phyloP scores from a whole-genome alignment of 306 rosid genomes.

The Elaeagnus macrophylla region DNA sequence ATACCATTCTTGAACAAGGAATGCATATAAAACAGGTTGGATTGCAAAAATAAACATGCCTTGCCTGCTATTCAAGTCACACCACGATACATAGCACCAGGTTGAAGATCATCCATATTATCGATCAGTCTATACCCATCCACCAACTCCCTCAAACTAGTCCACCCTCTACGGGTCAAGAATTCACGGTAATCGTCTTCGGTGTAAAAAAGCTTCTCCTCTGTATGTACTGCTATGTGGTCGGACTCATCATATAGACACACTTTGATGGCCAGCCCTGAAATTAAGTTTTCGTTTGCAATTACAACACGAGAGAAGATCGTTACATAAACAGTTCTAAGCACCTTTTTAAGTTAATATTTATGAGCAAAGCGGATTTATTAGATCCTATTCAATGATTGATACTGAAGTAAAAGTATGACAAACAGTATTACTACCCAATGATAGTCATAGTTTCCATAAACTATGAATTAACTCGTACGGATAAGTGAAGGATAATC shows the following conservation, averaged over 20 bases:
- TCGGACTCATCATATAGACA: slow-evolving; percentile 79
- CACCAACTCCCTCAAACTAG: slow-evolving; percentile 66
- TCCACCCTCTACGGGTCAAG: slow-evolving; percentile 71
- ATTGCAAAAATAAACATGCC: not conserved
- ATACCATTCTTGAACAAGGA: not conserved
- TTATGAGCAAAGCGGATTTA: too few species aligned
- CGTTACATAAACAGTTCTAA: not conserved
- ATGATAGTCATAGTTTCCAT: too few species aligned
- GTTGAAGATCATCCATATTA: slow-evolving; percentile 85
- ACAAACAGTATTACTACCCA: too few species aligned
- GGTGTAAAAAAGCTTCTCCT: slow-evolving; percentile 70
- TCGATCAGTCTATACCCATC: slow-evolving; percentile 75
- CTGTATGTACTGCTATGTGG: slow-evolving; percentile 68
- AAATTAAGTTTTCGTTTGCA: slow-evolving; percentile 21
- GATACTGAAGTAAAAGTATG: too few species aligned
- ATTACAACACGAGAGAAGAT: too few species aligned
- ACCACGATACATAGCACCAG: slow-evolving; percentile 81
- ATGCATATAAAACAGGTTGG: not conserved
- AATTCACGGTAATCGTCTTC: slow-evolving; percentile 87
- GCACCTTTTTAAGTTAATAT: too few species aligned
- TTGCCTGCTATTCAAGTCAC: slow-evolving; percentile 35
- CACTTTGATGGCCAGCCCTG: slow-evolving; percentile 78
- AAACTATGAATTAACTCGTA: too few species aligned
- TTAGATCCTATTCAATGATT: too few species aligned
- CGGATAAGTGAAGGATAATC: too few species aligned